Conservation (phyloP, 2,329 filamentous ascomycete species). For the Clathrospora elynae region DNA sequence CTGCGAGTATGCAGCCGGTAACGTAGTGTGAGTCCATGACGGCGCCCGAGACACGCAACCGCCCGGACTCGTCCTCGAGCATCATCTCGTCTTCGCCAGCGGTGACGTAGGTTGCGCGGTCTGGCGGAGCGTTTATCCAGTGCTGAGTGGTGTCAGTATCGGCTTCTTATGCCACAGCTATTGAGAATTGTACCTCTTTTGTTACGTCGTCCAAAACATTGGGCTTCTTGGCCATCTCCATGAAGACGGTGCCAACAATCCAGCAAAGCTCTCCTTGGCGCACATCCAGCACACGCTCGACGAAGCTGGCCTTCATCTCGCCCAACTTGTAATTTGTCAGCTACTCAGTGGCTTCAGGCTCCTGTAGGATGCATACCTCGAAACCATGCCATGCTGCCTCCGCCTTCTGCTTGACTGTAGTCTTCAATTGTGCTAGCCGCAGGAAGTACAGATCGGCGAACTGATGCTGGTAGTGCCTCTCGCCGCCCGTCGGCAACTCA, state of each 20-base stretch:
- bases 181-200: conserved; percentile 70
- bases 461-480: conserved; percentile 84
- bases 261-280: conserved; percentile 94
- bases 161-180: no score
- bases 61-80: conserved; percentile 94
- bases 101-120: conserved; percentile 75
- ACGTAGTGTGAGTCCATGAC: conserved; percentile 73
- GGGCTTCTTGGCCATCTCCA: conserved; percentile 95
- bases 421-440: conserved; percentile 84
- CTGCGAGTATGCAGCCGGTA: conserved; percentile 92
- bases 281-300: conserved; percentile 91
- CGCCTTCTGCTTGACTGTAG: conserved; percentile 76
- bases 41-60: conserved; percentile 77
- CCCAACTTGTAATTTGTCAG: conserved; percentile 58
- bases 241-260: conserved; percentile 93
- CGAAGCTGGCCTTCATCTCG: conserved; percentile 73
- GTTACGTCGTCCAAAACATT: conserved; percentile 94
- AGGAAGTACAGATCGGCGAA: conserved; percentile 98
- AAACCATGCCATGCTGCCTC: conserved; percentile 76
- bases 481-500: conserved; percentile 66
- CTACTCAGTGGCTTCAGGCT: not conserved
- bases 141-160: conserved; percentile 60
- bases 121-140: conserved; percentile 83
- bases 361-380: conserved; percentile 51
- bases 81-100: conserved; percentile 72